Conservation (phyloP, 192 early-diverging fungal genomes). For the Helicostylum pulchrum region DNA sequence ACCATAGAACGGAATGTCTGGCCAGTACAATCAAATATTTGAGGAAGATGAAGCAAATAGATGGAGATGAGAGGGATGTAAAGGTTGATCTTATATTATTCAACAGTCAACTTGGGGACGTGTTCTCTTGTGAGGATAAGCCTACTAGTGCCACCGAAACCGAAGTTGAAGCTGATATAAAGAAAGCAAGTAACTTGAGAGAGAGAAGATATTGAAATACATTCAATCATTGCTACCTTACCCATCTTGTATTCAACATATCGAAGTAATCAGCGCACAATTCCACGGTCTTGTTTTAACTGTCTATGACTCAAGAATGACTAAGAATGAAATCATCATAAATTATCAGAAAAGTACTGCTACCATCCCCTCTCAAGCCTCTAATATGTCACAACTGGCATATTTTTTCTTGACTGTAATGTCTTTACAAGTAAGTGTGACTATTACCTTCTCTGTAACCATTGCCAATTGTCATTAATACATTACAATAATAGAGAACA, state of each 20-base stretch:
- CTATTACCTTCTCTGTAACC: conserved; percentile 1
- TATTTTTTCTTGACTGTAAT: conserved; percentile 6
- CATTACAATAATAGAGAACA: conserved; percentile 5
- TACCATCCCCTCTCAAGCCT: conserved; percentile 9
- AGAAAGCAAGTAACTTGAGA: conserved; percentile 11
- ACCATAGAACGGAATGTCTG: conserved; percentile 8
- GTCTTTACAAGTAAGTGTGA: conserved; percentile 9
- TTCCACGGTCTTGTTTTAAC: conserved; percentile 3
- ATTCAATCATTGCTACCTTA: conserved; percentile 12
- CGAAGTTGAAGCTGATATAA: not conserved
- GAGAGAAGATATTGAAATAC: conserved; percentile 9
- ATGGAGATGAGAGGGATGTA: not conserved
- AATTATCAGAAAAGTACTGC: conserved; percentile 8
- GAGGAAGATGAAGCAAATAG: conserved; percentile 9
- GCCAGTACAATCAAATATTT: conserved; percentile 14
- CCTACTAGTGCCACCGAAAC: not conserved
- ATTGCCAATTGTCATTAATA: conserved; percentile 2
- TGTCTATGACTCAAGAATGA: conserved; percentile 6
- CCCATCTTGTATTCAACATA: conserved; percentile 10
- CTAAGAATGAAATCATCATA: conserved; percentile 9
- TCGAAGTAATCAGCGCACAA: conserved; percentile 14
- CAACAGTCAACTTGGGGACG: conserved; percentile 1
- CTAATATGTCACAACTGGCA: conserved; percentile 6
- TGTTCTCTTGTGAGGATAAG: conserved; percentile 13
- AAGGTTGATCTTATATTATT: conserved; percentile 8